Percentiles rank a stretch among this genome's conserved stretches.
These are phyloP conservation scores for Sclerotinia glacialis DNA, from an alignment of 2,329 filamentous ascomycete species.

Conservation along the genomic window DNA sequence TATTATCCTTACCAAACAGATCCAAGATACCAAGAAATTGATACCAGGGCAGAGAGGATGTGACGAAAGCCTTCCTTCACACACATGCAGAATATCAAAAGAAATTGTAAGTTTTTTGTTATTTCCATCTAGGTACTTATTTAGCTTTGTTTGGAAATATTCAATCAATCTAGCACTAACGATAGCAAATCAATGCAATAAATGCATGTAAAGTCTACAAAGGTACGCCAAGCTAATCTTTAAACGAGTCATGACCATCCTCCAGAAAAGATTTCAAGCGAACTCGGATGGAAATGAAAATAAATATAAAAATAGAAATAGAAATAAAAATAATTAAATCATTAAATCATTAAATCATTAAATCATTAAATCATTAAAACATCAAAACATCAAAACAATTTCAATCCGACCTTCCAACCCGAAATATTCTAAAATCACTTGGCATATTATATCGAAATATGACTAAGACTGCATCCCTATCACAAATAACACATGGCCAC, in stretches of 20 bases:
- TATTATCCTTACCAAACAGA: neutral
- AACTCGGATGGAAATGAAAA: neutral
- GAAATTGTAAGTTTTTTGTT: no score
- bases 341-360: no score
- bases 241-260: neutral
- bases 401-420: neutral
- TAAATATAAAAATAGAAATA: no score
- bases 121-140: no score
- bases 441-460: neutral
- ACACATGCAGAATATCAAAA: neutral
- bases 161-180: neutral
- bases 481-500: slow-evolving; percentile 8
- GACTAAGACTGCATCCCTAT: neutral
- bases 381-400: neutral
- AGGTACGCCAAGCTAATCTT: neutral
- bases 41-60: neutral
- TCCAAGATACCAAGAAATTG: neutral
- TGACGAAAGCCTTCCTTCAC: neutral
- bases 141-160: neutral
- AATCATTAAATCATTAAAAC: no score
- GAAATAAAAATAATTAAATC: no score
- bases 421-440: neutral
- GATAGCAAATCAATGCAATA: neutral
- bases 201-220: neutral
- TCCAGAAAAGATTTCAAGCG: neutral